Evolutionary conservation across 2,329 filamentous ascomycete genomes (phyloP), one percentile per base, ranked within the genome.

Genomic region (Boeremia lycopersici): DNA sequence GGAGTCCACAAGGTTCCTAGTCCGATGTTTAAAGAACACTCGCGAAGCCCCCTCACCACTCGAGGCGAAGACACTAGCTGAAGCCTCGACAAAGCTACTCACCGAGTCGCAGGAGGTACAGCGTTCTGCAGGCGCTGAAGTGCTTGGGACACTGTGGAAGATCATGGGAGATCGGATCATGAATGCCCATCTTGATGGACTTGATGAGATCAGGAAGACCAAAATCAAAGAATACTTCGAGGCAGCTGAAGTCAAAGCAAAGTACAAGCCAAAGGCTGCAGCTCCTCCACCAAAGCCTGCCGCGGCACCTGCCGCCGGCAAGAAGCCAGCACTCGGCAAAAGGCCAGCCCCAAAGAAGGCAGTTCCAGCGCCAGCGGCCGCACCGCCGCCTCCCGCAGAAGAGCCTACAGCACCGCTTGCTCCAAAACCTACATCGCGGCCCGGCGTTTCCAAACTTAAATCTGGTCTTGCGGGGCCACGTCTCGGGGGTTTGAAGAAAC

Each of bases 91-190:
- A 69, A 98, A 96, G 75, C 80, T 98, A 7, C 81, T 99, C 13
- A 88, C 93, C 0, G 95, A 99, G 72, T 93, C 91, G 0, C 93
- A 88, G 63, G 93, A 96, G 65, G 88, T 84, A 3, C 85, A 96
- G 55, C 86, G 95, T 76, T 89, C 93, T 43, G 92, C 91, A 28
- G 95, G 93, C 73, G 93, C 93, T 12, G 95, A 99, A 74, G 87
- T 95, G 30, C 80, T 99, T 3, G 95, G 96, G 60, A 96, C 93
- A 0, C 76, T 99, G 44, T 98, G 97, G 95, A 99, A 98, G 79
- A 98, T 99, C 50, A 90, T 98, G 79, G 93, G 95, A 36, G 96
- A 99, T 75, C 86, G 95, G 53, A 90, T 90, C 47, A 99, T 99
- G 95, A 91, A 89, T 38, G 89, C 91, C 8, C 90, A 96, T 72